Conservation (phyloP, 129 eudicot species). For the Lactuca saligna region DNA sequence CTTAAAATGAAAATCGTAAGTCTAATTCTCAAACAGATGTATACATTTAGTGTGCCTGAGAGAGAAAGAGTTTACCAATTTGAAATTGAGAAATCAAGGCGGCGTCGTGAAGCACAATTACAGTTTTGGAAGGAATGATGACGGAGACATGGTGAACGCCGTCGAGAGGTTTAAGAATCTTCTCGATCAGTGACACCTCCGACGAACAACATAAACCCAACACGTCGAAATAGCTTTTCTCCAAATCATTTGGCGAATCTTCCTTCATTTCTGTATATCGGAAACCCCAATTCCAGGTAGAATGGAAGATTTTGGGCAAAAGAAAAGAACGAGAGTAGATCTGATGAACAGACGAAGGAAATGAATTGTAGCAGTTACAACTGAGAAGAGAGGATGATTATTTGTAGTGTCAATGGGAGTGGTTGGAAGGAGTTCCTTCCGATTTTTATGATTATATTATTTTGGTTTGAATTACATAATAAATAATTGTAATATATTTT, state of each 20-base stretch:
- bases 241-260: slow-evolving; percentile 19
- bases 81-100: slow-evolving; percentile 54
- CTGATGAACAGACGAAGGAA: background rate
- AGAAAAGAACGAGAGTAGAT: background rate
- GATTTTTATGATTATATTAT: too few relatives aligned
- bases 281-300: background rate
- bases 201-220: slow-evolving; percentile 75
- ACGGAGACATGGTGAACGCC: slow-evolving; percentile 68
- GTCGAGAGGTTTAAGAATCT: slow-evolving; percentile 49
- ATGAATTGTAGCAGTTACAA: background rate
- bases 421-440: background rate
- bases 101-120: slow-evolving; percentile 70
- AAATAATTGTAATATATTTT: too few relatives aligned
- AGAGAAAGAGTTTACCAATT: slow-evolving; percentile 50
- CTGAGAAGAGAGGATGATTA: slow-evolving; percentile 4
- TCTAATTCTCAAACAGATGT: background rate
- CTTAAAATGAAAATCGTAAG: background rate
- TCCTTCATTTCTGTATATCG: slow-evolving; percentile 17
- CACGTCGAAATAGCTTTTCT: slow-evolving; percentile 79
- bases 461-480: too few relatives aligned
- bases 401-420: slow-evolving; percentile 12
- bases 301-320: slow-evolving; percentile 2
- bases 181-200: slow-evolving; percentile 69
- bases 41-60: background rate
- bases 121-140: slow-evolving; percentile 63